Evolutionary conservation across 768 basidiomycete genomes (phyloP).

Genomic region (Amanita thiersii): DNA sequence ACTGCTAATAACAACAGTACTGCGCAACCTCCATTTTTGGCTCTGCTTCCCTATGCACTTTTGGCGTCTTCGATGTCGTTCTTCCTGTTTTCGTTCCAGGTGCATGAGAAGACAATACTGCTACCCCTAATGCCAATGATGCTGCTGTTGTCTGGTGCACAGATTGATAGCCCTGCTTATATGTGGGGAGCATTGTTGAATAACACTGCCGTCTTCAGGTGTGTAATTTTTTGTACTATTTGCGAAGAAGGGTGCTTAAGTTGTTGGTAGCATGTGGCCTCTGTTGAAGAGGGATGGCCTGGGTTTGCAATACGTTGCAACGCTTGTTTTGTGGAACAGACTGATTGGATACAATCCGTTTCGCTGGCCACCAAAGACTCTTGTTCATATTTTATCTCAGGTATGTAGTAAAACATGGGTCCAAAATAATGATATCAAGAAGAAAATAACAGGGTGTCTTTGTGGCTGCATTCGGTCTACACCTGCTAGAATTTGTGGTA

Average conservation of each 20-base stretch:
- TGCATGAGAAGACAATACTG: conserved; percentile 91
- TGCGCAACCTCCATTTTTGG: conserved; percentile 40
- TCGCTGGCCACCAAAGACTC: conserved; percentile 31
- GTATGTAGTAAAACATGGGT: conserved; percentile 23
- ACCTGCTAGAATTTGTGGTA: conserved; percentile 54
- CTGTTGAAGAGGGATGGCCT: conserved; percentile 74
- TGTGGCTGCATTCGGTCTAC: conserved; percentile 41
- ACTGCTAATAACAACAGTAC: conserved; percentile 7
- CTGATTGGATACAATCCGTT: conserved; percentile 73
- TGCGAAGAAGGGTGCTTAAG: conserved; percentile 1
- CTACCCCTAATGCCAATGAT: conserved; percentile 81
- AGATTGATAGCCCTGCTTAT: conserved; percentile 50
- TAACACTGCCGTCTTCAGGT: conserved; percentile 89
- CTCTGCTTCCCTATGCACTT: conserved; percentile 73
- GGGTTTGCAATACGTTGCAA: conserved; percentile 62
- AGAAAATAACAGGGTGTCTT: conserved; percentile 40
- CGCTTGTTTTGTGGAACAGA: conserved; percentile 74
- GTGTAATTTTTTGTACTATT: conserved; percentile 12
- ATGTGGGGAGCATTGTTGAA: conserved; percentile 69
- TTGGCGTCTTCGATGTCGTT: conserved; percentile 83
- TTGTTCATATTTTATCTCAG: conserved; percentile 45
- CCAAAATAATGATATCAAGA: conserved; percentile 14
- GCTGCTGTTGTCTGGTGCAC: conserved; percentile 55
- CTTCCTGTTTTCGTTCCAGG: conserved; percentile 95
- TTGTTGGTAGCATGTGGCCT: conserved; percentile 83